These are phyloP conservation scores for Allium sativum DNA, from an alignment of 106 monocot genomes.

Conservation along the genomic window DNA sequence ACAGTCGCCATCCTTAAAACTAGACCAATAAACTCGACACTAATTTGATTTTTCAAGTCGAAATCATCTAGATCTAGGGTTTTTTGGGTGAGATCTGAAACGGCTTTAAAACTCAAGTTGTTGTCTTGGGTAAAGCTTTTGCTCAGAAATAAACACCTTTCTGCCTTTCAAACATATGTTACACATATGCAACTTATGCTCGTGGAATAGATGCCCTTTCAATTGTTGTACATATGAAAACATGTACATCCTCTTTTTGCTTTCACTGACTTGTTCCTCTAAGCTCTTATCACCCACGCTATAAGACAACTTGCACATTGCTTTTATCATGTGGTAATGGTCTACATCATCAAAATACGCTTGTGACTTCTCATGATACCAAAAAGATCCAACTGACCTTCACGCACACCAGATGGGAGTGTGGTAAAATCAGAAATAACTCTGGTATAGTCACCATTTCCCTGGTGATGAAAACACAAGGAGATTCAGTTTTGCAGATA, in stretches of 20 bases:
- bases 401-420: slow-evolving; percentile 38
- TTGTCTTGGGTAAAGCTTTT: slow-evolving; percentile 81
- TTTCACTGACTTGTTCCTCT: slow-evolving; percentile 35
- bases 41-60: too few species aligned
- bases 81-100: too few species aligned
- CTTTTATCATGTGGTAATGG: slow-evolving; percentile 82
- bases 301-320: slow-evolving; percentile 89
- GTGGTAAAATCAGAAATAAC: slow-evolving; percentile 63
- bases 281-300: slow-evolving; percentile 62
- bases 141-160: slow-evolving; percentile 97
- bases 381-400: slow-evolving; percentile 64
- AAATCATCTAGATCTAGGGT: too few species aligned
- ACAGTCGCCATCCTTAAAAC: too few species aligned
- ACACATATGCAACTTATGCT: slow-evolving; percentile 77
- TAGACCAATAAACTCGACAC: too few species aligned
- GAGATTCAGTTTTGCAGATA: slow-evolving; percentile 83
- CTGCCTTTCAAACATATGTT: slow-evolving; percentile 86
- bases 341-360: slow-evolving; percentile 84
- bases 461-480: slow-evolving; percentile 77
- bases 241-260: slow-evolving; percentile 11
- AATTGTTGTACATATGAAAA: slow-evolving; percentile 82
- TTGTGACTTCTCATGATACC: slow-evolving; percentile 85
- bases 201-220: slow-evolving; percentile 87
- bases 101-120: too few species aligned
- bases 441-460: slow-evolving; percentile 77